Percentiles rank a stretch among this genome's conserved stretches.
phyloP scores from a whole-genome alignment of 805 yeast species.

The Candida golubevii region DNA sequence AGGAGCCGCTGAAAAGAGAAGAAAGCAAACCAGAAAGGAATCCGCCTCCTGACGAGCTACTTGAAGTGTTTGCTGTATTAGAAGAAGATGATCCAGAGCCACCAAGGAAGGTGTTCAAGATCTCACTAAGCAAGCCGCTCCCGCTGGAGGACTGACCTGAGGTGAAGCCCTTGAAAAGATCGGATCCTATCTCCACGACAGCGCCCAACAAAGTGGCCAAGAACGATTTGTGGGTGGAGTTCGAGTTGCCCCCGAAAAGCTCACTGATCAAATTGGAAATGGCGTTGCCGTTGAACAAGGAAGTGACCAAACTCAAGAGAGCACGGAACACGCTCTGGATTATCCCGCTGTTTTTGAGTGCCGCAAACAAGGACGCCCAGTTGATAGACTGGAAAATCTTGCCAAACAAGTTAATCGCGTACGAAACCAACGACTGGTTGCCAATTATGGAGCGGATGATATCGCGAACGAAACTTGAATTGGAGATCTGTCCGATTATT shows the following conservation, averaged over 20 bases:
- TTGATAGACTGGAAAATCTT: slow-evolving; percentile 22
- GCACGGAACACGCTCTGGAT: slow-evolving; percentile 15
- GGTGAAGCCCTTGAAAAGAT: slow-evolving; percentile 10
- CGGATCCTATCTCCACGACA: slow-evolving; percentile 14
- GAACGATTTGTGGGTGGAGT: slow-evolving; percentile 14
- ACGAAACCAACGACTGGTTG: slow-evolving; percentile 18
- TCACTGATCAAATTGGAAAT: slow-evolving; percentile 11
- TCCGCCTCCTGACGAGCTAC: slow-evolving; percentile 9
- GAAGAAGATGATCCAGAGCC: slow-evolving; percentile 2
- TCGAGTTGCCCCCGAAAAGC: slow-evolving; percentile 12
- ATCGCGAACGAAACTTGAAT: slow-evolving; percentile 21
- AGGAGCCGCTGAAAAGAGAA: slow-evolving; percentile 5
- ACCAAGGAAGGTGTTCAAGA: slow-evolving; percentile 9
- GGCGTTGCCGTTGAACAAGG: slow-evolving; percentile 12
- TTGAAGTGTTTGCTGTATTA: not conserved
- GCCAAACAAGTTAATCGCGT: slow-evolving; percentile 19
- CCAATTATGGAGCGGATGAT: slow-evolving; percentile 23
- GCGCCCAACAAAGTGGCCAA: slow-evolving; percentile 10
- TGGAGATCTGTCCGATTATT: slow-evolving; percentile 20
- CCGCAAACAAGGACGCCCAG: slow-evolving; percentile 19
- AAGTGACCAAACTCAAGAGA: slow-evolving; percentile 14
- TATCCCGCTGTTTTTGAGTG: slow-evolving; percentile 26
- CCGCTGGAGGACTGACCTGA: slow-evolving; percentile 7
- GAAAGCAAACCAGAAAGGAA: slow-evolving; percentile 8
- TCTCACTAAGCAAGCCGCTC: slow-evolving; percentile 12